phyloP scores from a whole-genome alignment of 495 filamentous ascomycete genomes.

The Penicillium alfredii region DNA sequence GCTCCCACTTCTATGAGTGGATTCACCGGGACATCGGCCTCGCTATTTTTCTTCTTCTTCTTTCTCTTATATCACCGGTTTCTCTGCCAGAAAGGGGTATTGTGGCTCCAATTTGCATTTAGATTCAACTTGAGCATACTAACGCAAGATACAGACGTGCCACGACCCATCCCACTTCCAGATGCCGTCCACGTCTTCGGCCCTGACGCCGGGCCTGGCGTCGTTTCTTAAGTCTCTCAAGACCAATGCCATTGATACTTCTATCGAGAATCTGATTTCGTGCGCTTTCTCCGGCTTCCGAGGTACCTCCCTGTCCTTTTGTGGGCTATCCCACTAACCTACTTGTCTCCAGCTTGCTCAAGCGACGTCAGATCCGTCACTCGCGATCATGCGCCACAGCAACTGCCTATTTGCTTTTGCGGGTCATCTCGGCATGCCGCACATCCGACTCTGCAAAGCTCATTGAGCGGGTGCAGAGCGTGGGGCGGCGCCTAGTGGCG shows the following conservation, averaged over 20 bases:
- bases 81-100: no score
- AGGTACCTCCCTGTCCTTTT: no score
- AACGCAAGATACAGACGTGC: no score
- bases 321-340: slow-evolving; percentile 13
- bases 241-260: slow-evolving; percentile 64
- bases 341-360: slow-evolving; percentile 59
- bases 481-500: slow-evolving; percentile 66
- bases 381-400: slow-evolving; percentile 84
- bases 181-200: slow-evolving; percentile 46
- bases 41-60: no score
- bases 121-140: no score
- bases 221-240: slow-evolving; percentile 75
- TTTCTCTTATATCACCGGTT: no score
- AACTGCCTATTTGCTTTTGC: slow-evolving; percentile 78
- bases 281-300: slow-evolving; percentile 35
- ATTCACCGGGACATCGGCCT: no score
- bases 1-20: slow-evolving; percentile 20
- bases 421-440: slow-evolving; percentile 63
- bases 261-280: slow-evolving; percentile 76
- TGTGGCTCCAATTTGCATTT: no score
- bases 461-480: slow-evolving; percentile 65
- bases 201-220: slow-evolving; percentile 61
- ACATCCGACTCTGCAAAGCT: slow-evolving; percentile 70
- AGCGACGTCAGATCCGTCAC: slow-evolving; percentile 80
- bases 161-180: slow-evolving; percentile 26